These are phyloP conservation scores for Biscogniauxia mediterranea DNA, from an alignment of 2,329 filamentous ascomycete species.

Conservation along the genomic window DNA sequence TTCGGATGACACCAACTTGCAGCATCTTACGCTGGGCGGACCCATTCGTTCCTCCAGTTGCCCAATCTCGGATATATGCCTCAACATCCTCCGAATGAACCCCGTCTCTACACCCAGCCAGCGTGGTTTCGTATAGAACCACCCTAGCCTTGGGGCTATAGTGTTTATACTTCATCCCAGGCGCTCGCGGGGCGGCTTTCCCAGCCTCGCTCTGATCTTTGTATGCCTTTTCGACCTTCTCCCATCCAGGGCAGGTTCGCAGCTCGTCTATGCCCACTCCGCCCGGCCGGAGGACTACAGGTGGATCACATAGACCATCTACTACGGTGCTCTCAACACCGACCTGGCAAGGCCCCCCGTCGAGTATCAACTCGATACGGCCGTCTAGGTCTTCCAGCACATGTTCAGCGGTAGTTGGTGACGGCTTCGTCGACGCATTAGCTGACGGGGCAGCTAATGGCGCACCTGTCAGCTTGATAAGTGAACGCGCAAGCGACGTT, in stretches of 20 bases:
- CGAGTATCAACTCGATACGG: constrained; percentile 80
- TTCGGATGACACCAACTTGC: constrained; percentile 55
- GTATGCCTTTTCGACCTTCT: constrained; percentile 73
- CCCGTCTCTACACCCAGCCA: constrained; percentile 34
- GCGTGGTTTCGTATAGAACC: constrained; percentile 69
- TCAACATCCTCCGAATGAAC: constrained; percentile 37
- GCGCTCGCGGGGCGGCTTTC: constrained; percentile 70
- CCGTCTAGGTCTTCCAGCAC: constrained; percentile 82
- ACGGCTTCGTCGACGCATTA: constrained; percentile 91
- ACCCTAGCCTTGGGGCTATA: constrained; percentile 91
- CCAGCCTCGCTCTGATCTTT: constrained; percentile 70
- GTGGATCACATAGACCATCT: constrained; percentile 79
- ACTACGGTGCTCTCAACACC: constrained; percentile 97
- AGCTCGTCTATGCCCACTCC: constrained; percentile 83
- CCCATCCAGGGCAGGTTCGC: constrained; percentile 74
- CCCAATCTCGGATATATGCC: constrained; percentile 9
- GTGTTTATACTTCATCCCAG: constrained; percentile 99
- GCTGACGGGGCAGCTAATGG: constrained; percentile 91
- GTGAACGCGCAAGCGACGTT: constrained; percentile 76
- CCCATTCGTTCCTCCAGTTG: constrained; percentile 15
- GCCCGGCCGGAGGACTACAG: constrained; percentile 80
- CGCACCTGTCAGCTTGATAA: constrained; percentile 75
- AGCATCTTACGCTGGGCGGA: constrained; percentile 6
- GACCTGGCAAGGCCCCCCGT: constrained; percentile 82
- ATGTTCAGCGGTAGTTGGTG: constrained; percentile 85